Evolutionary conservation across 345 rosid genomes (phyloP), one percentile per base, ranked within the genome.

Genomic region (Sisymbrium altissimum): DNA sequence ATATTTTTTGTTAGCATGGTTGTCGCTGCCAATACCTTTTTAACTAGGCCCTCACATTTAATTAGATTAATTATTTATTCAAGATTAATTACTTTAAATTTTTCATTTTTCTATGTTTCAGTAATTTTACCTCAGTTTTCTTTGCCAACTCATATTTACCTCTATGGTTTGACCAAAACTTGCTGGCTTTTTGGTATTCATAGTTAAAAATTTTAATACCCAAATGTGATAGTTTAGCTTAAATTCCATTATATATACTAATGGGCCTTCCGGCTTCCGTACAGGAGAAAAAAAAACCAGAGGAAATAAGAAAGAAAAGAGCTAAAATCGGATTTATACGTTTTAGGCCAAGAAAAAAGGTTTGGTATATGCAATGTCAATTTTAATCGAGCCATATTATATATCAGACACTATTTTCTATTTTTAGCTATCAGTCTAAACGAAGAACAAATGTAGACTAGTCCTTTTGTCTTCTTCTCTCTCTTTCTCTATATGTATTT

Each of bases 1-100:
- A 13, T 3, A 19, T 49, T 63, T 21, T 30, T 52, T 52, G 32
- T 9, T 57, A 15, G 73, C 73, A 67, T 67, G 61, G 62, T 67
- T 66, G 17, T 74, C 43, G 61, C 72, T 58, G 67, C 67, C 43
- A 38, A 38, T 21, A 35, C 32, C 1, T 57, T 56, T 17, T 43
- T 53, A 62, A 56, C 30, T 45, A 57, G 36, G 23, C 41, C 45
- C 64, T 8, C 18, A 40, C 44, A 58, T 58, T 65, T 13, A 66
- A 9, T 40, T 59, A 39, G 62, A 18, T 49, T 56, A 19, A 35
- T 17, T 44, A 5, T 15, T 32, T 56, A 36, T 44, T 6, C 32
- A 23, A 54, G 35, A 23, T 64, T 43, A 32, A 65, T 15, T 56
- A 44, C 48, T 35, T 56, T 23, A 4, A 10, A 1, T 18, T 6